Base-by-base conservation (phyloP, 1,284 basidiomycete genomes). In the Puccinia triticina region DNA sequence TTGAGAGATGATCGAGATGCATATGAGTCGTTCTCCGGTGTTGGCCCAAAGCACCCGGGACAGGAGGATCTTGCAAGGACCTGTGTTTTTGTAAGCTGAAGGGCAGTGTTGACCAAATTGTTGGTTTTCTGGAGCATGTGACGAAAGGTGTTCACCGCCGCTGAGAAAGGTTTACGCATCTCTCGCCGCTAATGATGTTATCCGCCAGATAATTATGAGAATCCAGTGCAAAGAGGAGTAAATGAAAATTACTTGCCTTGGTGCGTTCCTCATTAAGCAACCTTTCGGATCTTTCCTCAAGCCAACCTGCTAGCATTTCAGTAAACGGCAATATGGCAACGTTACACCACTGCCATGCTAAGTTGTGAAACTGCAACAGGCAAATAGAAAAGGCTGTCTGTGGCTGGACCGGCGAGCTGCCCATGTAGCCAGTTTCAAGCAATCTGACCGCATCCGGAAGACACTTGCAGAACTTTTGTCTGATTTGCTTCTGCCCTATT, bases 341-440 rank as follows among this genome's bases (percentile, higher is more conserved):
- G 29, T 29, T 71, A 55, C 74, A 76, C 34, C 34, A 76, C 74
- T 77, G 55, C 74, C 74, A 77, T 3, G 61, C 55, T 3, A 50
- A 37, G 48, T 61, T 43, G 21, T 77, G 74, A 48, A 77, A 77
- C 37, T 48, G 32, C 7, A 76, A 55, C 1, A 76, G 55, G 21
- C 74, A 2, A 1, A 76, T 16, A 10, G 55, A 76, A 59, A 76
- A 76, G 1, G 74, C 74, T 11, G 74, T 76, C 26, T 10, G 5
- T 26, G 74, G 74, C 10, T 14, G 74, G 1, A 43, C 29, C 18
- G 74, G 74, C 8, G 57, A 29, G 29, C 37, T 46, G 14, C 53
- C 74, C 7, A 77, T 34, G 43, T 64, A 77, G 5, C 74, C 74
- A 5, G 48, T 4, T 0, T 11, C 29, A 3, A 64, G 14, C 23